Conservation (phyloP, 495 filamentous ascomycete genomes). For the Neurospora sp. region DNA sequence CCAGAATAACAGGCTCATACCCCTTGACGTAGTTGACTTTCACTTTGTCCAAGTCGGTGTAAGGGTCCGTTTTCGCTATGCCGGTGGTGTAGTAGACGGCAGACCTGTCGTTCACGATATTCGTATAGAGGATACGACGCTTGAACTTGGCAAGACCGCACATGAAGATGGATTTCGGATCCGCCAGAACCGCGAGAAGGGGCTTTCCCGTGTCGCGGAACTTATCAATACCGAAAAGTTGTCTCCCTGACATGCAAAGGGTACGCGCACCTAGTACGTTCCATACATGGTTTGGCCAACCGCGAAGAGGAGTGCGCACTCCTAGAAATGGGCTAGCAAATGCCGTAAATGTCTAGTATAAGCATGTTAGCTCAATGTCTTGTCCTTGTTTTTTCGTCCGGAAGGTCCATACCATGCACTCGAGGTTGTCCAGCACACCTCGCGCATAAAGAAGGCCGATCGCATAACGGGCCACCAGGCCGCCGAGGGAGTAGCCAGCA, state of each 20-base stretch:
- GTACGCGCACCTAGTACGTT: constrained; percentile 72
- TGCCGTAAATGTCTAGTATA: constrained; percentile 70
- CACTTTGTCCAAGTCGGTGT: constrained; percentile 50
- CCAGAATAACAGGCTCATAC: constrained; percentile 68
- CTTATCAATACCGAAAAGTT: constrained; percentile 78
- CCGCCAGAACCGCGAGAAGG: constrained; percentile 70
- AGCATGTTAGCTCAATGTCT: constrained; percentile 10
- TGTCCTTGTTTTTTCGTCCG: neutral
- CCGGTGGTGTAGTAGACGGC: constrained; percentile 73
- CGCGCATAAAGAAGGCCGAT: constrained; percentile 74
- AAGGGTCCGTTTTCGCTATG: constrained; percentile 69
- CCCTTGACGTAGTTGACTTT: constrained; percentile 62
- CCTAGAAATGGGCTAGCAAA: constrained; percentile 89
- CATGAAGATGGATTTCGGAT: constrained; percentile 79
- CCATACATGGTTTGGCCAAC: constrained; percentile 57
- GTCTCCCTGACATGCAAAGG: constrained; percentile 70
- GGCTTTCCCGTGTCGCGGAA: constrained; percentile 76
- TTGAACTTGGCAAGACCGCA: constrained; percentile 64
- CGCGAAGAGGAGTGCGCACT: constrained; percentile 63
- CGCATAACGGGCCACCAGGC: constrained; percentile 78
- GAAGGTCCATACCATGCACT: constrained; percentile 53
- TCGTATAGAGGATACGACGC: constrained; percentile 66
- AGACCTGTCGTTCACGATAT: constrained; percentile 73
- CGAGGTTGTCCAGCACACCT: constrained; percentile 64
- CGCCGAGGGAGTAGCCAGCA: constrained; percentile 83